These are phyloP conservation scores for Rachicladosporium sp. DNA, from an alignment of 2,329 filamentous ascomycete species.

Conservation along the genomic window DNA sequence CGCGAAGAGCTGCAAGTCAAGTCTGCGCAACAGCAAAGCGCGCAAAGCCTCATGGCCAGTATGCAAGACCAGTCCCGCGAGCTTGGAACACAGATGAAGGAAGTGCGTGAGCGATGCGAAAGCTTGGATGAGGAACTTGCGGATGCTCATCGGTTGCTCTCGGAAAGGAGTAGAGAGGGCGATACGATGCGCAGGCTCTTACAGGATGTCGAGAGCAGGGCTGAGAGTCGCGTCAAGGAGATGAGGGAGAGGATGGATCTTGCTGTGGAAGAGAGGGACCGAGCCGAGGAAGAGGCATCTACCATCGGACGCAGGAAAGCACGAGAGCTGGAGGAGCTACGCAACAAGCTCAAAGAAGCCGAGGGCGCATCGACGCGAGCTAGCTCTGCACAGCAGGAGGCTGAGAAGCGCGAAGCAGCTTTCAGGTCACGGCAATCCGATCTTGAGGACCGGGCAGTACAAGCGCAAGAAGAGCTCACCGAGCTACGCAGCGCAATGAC, in stretches of 20 bases:
- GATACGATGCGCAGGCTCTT: constrained; percentile 90
- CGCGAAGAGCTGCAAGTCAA: constrained; percentile 76
- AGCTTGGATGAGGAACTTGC: constrained; percentile 82
- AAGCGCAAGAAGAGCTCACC: constrained; percentile 57
- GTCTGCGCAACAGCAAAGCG: constrained; percentile 70
- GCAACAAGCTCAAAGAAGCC: constrained; percentile 63
- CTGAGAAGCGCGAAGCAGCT: constrained; percentile 61
- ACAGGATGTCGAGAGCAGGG: constrained; percentile 70
- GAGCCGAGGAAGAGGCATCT: constrained; percentile 80
- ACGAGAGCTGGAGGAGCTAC: constrained; percentile 78
- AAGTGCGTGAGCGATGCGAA: constrained; percentile 69
- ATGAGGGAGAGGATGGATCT: constrained; percentile 81
- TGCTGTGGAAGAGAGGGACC: constrained; percentile 85
- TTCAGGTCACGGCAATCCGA: constrained; percentile 64
- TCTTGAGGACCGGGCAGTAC: constrained; percentile 57
- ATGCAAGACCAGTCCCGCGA: constrained; percentile 90
- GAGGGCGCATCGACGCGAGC: constrained; percentile 64
- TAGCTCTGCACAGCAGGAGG: constrained; percentile 62
- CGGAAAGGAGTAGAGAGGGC: constrained; percentile 77
- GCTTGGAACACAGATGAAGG: constrained; percentile 81
- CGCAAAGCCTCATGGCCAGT: constrained; percentile 73
- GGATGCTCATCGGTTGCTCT: constrained; percentile 75
- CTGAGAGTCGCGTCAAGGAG: constrained; percentile 71
- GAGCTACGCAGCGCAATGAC: constrained; percentile 68
- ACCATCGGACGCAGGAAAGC: constrained; percentile 62